Evolutionary conservation across 225 moss, liverwort and hornwort genomes (phyloP).

Genomic region (Pseudoscleropodium purum): DNA sequence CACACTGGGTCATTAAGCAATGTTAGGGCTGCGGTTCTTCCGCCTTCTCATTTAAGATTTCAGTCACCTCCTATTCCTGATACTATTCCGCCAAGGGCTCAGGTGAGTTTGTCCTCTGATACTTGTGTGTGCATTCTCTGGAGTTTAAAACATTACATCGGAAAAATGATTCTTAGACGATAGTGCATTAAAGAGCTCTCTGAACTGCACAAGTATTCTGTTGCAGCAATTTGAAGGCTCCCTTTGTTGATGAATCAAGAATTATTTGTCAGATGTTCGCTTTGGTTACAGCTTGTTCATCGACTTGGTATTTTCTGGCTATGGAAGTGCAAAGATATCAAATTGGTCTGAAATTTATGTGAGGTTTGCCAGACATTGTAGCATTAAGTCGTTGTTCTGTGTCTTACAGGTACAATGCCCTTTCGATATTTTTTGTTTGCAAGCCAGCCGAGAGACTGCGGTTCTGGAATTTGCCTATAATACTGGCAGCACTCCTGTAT

Average conservation of each 20-base stretch:
- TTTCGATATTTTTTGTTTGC: conserved; percentile 73
- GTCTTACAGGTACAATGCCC: conserved; percentile 78
- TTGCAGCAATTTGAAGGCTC: not conserved
- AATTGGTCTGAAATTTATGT: not conserved
- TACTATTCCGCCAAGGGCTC: conserved; percentile 85
- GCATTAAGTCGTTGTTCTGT: not conserved
- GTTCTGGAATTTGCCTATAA: conserved; percentile 86
- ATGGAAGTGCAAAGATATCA: not conserved
- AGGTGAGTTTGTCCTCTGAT: conserved; percentile 36
- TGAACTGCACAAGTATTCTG: not conserved
- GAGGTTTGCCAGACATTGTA: not conserved
- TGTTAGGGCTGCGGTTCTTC: conserved; percentile 53
- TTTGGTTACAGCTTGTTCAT: not conserved
- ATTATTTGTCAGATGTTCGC: not conserved
- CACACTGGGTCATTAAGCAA: conserved; percentile 51
- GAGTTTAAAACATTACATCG: not conserved
- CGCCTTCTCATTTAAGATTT: conserved; percentile 72
- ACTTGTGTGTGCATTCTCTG: not conserved
- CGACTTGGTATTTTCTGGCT: not conserved
- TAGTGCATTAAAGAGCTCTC: not conserved
- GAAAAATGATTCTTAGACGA: not conserved
- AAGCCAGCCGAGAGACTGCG: conserved; percentile 85
- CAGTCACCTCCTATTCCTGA: conserved; percentile 74
- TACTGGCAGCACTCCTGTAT: conserved; percentile 35
- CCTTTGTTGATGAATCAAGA: not conserved